Base-by-base conservation (phyloP, 345 rosid genomes). In the Syzygium oleosum region DNA sequence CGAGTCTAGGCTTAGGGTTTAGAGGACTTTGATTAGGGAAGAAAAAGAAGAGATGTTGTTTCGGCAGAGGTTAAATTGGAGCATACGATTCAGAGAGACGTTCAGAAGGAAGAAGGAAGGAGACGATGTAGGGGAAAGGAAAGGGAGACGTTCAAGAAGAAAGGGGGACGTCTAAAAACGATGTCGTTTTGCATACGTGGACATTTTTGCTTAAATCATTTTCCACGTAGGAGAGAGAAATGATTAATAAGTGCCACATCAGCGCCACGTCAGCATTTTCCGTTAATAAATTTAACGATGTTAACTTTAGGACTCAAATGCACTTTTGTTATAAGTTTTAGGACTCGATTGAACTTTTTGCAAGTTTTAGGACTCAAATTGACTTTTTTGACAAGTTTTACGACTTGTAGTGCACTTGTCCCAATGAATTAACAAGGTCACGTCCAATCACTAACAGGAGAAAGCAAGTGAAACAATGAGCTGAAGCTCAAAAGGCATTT, bases 181-280 rank as follows among this genome's bases (percentile, higher is more conserved):
- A 56, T 0, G n/a, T 56, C 9, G 61, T 56, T 56, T 56, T 56
- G 61, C 25, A 27, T 25, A 56, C 13, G 1, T 56, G n/a, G n/a
- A 56, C 25, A 56, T 56, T 56, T 56, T 56, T 9, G 12, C 61
- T 56, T 23, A 56, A 56, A 56, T 2, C 25, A 23, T 56, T 56
- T 56, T 0, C 13, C 13, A 56, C 12, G 1, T 56, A 23, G 61
- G 13, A 56, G 61, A 56, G 2, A 9, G 23, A 56, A 56, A 0
- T 56, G n/a, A 56, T 56, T 23, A 23, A 55, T 22, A 56, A 27
- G 0, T 13, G 10, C 13, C 61, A 0, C 1, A 0, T 56, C 0
- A 56, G 27, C 0, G 1, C 12, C 59, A 55, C 1, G 0, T 55
- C 58, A 53, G 19, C 7, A 0, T 53, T 53, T 17, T 53, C 4